Conservation (phyloP, 2,329 filamentous ascomycete species). For the Balansia obtecta region DNA sequence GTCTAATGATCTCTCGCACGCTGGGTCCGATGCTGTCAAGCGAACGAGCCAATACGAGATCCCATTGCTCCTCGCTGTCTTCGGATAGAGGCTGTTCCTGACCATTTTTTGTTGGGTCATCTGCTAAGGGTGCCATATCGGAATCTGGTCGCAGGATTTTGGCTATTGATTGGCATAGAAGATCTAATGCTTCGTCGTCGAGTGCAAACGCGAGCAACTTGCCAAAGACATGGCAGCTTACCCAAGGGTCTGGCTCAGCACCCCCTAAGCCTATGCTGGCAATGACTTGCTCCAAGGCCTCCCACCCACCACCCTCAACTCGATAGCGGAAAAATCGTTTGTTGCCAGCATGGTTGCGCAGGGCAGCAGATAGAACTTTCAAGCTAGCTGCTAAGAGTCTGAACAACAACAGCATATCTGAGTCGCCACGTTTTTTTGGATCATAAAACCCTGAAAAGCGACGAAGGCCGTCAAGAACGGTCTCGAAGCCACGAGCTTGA, state of each 20-base stretch:
- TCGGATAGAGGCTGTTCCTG: conserved; percentile 7
- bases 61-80: conserved; percentile 23
- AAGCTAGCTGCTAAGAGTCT: conserved; percentile 59
- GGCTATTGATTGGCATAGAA: conserved; percentile 48
- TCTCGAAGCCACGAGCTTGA: conserved; percentile 65
- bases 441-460: conserved; percentile 67
- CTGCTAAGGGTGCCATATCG: conserved; percentile 9
- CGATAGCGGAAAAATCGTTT: conserved; percentile 71
- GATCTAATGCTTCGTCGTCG: conserved; percentile 61
- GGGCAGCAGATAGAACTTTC: conserved; percentile 59
- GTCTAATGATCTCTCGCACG: conserved; percentile 36
- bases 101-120: conserved; percentile 9
- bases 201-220: conserved; percentile 70
- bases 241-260: conserved; percentile 55
- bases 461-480: conserved; percentile 55
- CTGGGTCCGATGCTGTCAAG: conserved; percentile 23
- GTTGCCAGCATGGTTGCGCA: conserved; percentile 75
- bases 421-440: conserved; percentile 44
- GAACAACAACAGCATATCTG: conserved; percentile 54
- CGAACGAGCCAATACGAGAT: conserved; percentile 24
- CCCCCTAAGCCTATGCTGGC: conserved; percentile 53
- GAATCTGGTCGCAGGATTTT: conserved; percentile 21
- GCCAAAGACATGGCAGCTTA: conserved; percentile 64
- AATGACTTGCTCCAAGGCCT: conserved; percentile 60
- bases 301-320: conserved; percentile 68